Evolutionary conservation across 23 red algal species (phyloP), one percentile per base, ranked within the genome.

Genomic region (Gracilariopsis chorda): DNA sequence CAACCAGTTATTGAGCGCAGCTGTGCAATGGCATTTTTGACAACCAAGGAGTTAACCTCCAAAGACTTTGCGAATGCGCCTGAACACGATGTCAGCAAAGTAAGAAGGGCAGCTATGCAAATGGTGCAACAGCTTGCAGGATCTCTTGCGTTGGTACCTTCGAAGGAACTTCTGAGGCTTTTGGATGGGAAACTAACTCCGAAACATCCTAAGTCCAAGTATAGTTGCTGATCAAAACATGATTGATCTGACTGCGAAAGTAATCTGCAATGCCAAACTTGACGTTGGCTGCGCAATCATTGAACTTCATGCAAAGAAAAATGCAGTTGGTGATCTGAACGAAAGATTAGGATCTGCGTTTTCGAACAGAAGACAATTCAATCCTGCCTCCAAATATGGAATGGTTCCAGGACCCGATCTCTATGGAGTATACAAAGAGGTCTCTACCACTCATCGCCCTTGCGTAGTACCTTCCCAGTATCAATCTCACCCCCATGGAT

Each of bases 41-140:
- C 97, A 43, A 99, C 93, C 10, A 73, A 92, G 67, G 96, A 98
- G 77, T 77, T 98, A n/a, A 93, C 95, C n/a, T 70, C 88, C 14
- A 98, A 98, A 58, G 96, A 98, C 42, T 98, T 98, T 91, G 76
- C 84, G 16, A 82, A 68, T 43, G 85, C 92, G 57, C 37, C 75
- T 8, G 67, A 73, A n/a, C 67, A 73, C 47, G 94, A 95, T 55
- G 23, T 39, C 2, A 47, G 45, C 16, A 92, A 80, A 48, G 84
- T 94, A 37, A 84, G 78, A 35, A 57, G 63, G 16, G 93, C 97
- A 34, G 93, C 81, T 71, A 69, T 86, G 46, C 90, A 90, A 48
- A 99, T 99, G 97, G 97, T 89, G 51, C 93, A 95, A 33, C 85
- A 84, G 43, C 87, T 99, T 41, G 97, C 94, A 9, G 88, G 97